Conservation (phyloP, 192 early-diverging fungal species). For the Podila horticola region DNA sequence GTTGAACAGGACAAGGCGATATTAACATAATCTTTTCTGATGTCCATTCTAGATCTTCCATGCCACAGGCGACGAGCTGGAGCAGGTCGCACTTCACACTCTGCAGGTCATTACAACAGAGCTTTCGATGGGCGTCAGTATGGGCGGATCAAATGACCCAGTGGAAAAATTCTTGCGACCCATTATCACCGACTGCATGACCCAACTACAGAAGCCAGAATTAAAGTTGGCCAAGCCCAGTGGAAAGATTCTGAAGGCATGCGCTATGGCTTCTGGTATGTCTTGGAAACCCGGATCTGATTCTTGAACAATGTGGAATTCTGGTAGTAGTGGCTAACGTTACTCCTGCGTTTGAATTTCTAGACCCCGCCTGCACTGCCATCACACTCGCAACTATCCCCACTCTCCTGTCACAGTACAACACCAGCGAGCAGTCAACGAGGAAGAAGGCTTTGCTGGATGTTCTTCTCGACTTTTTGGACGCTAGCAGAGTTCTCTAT, state of each 20-base stretch:
- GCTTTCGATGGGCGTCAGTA: constrained; percentile 64
- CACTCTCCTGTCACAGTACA: constrained; percentile 69
- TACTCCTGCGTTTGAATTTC: background rate
- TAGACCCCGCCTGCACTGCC: constrained; percentile 70
- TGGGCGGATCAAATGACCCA: constrained; percentile 56
- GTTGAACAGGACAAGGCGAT: background rate
- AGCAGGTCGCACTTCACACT: constrained; percentile 71
- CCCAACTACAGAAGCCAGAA: constrained; percentile 70
- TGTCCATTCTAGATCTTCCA: constrained; percentile 75
- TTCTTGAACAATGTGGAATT: background rate
- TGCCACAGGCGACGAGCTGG: constrained; percentile 75
- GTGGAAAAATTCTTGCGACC: constrained; percentile 60
- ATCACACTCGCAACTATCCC: constrained; percentile 72
- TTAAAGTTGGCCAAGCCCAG: constrained; percentile 74
- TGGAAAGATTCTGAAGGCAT: constrained; percentile 71
- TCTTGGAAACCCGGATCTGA: constrained; percentile 10
- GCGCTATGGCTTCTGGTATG: constrained; percentile 68
- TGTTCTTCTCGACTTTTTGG: constrained; percentile 78
- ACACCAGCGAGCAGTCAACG: constrained; percentile 64
- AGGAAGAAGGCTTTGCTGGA: constrained; percentile 73
- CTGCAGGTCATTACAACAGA: constrained; percentile 71
- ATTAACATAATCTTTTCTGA: constrained; percentile 2
- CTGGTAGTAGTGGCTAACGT: background rate
- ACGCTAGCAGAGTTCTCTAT: constrained; percentile 69
- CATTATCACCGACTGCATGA: constrained; percentile 64